Conservation (phyloP, 192 early-diverging fungal genomes). For the Mortierella claussenii region DNA sequence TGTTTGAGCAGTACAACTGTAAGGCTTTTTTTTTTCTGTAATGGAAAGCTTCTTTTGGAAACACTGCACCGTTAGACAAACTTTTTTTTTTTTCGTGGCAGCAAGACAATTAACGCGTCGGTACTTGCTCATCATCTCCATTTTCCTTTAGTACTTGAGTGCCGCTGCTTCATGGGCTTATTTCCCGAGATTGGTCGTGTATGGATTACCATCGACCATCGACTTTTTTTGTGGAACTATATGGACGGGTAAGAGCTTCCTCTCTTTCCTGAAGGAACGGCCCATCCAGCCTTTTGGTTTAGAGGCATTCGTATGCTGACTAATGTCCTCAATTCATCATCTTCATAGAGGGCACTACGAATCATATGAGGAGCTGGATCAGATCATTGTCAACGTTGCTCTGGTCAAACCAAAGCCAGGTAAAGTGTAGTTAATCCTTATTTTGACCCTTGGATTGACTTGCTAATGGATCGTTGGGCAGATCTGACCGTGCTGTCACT, state of each 20-base stretch:
- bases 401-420: slow-evolving; percentile 80
- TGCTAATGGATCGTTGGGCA: not conserved
- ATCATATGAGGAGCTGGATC: slow-evolving; percentile 87
- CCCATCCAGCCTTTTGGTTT: not conserved
- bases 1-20: slow-evolving; percentile 84
- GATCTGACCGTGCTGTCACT: not conserved
- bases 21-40: slow-evolving; percentile 18
- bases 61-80: not conserved
- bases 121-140: not conserved
- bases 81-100: not conserved
- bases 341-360: slow-evolving; percentile 61
- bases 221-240: slow-evolving; percentile 94
- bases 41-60: not conserved
- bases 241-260: slow-evolving; percentile 65
- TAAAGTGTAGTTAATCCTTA: too few relatives aligned
- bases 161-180: slow-evolving; percentile 88
- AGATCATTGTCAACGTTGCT: slow-evolving; percentile 87
- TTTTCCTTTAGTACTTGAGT: slow-evolving; percentile 61
- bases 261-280: too few relatives aligned
- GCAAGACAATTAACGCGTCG: too few relatives aligned
- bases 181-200: slow-evolving; percentile 91
- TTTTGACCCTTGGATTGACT: too few relatives aligned
- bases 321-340: not conserved
- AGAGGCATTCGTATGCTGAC: not conserved
- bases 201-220: slow-evolving; percentile 93